Evolutionary conservation across 106 monocot genomes (phyloP).

Genomic region (Agapanthus africanus): DNA sequence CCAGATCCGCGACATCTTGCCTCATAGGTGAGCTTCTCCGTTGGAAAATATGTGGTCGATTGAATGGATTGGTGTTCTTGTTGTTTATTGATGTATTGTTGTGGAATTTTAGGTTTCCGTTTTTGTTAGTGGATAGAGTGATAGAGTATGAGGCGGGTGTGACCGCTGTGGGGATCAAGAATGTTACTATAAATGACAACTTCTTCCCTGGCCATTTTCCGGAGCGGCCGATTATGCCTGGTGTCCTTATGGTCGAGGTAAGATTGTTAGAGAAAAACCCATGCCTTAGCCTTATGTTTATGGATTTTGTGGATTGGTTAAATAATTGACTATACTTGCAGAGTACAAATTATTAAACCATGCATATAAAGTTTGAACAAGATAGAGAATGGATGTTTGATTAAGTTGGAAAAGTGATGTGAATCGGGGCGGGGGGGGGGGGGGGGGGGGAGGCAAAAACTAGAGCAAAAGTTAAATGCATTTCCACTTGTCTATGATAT

Average conservation of each 20-base stretch:
- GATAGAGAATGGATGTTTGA: no score
- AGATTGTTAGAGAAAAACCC: no score
- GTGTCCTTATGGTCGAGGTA: constrained; percentile 99
- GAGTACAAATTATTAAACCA: no score
- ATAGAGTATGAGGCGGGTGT: constrained; percentile 82
- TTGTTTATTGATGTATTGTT: not conserved
- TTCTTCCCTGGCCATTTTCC: constrained; percentile 98
- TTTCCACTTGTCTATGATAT: no score
- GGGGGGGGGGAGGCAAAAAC: no score
- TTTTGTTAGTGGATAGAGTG: constrained; percentile 95
- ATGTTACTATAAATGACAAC: constrained; percentile 95
- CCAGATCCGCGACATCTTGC: constrained; percentile 80
- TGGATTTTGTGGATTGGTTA: no score
- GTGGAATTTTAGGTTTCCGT: constrained; percentile 59
- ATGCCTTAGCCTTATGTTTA: no score
- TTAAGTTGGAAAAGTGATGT: no score
- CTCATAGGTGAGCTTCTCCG: constrained; percentile 48
- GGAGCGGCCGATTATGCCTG: constrained; percentile 95
- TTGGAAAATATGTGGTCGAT: not conserved
- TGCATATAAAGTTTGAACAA: no score
- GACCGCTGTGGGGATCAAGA: constrained; percentile 88
- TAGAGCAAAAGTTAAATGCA: no score
- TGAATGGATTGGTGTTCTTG: not conserved
- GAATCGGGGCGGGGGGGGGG: no score
- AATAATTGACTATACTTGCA: no score